Evolutionary conservation across 1,284 basidiomycete species (phyloP), one percentile per base, ranked within the genome.

Genomic region (Mycosarcoma maydis): DNA sequence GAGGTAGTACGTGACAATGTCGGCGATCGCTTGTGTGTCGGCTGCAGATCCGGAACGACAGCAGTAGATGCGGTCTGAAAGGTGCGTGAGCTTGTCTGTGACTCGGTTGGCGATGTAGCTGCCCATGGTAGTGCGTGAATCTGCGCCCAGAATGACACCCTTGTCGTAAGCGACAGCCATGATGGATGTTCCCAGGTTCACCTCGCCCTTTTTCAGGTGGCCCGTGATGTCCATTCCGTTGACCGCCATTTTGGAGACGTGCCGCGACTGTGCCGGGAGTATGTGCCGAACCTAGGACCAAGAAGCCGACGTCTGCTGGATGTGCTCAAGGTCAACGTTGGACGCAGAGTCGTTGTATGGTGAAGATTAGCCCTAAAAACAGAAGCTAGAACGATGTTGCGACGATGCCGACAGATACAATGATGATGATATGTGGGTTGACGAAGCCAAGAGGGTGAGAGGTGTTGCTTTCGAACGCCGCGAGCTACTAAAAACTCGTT

Each of bases 21-120:
- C 96, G 43, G 96, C 96, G 38, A 99, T 87, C 40, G 95, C 94
- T 73, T 86, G 95, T 0, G 95, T 99, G 83, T 99, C 95, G 38
- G 95, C 96, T 43, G 96, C 94, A 54, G 94, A 97, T 46, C 95
- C 95, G 47, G 93, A 96, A 24, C 95, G 90, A 87, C 95, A 98
- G 84, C 95, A 98, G 85, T 98, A 98, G 84, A 98, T 92, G 69
- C 94, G 92, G 84, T 98, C 96, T 82, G 97, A 92, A 72, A 98
- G 87, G 83, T 94, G 89, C 3, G 95, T 98, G 59, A 98, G 87
- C 85, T 98, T 98, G 87, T 98, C 95, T 20, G 95, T 98, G 27
- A 98, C 96, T 83, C 95, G 90, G 83, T 98, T 98, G 46, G 94
- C 94, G 80, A 98, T 97, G 85, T 98, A 98, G 83, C 89, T 89